phyloP scores from a whole-genome alignment of 768 basidiomycete genomes.

The Psilocybe sp. region DNA sequence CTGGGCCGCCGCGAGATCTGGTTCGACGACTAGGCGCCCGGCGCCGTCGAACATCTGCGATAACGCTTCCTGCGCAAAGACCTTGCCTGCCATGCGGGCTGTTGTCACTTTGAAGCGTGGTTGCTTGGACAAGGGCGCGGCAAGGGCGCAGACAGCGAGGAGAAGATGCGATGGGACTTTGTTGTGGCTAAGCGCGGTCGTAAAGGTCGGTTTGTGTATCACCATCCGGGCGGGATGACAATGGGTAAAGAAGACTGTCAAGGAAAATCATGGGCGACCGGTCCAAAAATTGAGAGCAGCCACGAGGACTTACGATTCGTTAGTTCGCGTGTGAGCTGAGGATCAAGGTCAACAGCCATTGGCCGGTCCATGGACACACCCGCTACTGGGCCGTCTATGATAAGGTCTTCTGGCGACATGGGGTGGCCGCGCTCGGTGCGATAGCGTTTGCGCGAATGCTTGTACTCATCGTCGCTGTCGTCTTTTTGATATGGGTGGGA shows the following conservation, averaged over 20 bases:
- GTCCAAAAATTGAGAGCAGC: conserved; percentile 12
- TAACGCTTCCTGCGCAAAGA: conserved; percentile 59
- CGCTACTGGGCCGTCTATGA: conserved; percentile 37
- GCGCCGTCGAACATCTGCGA: conserved; percentile 70
- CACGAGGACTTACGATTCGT: conserved; percentile 57
- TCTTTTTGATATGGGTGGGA: conserved; percentile 20
- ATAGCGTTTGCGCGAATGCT: conserved; percentile 46
- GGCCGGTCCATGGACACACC: conserved; percentile 38
- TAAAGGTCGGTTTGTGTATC: conserved; percentile 78
- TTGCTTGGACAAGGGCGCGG: conserved; percentile 72
- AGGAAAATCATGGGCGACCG: conserved; percentile 8
- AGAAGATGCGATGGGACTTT: conserved; percentile 69
- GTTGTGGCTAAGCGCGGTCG: conserved; percentile 60
- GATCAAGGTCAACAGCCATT: conserved; percentile 49
- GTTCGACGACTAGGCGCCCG: conserved; percentile 59
- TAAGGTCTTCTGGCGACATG: conserved; percentile 34
- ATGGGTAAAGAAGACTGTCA: conserved; percentile 76
- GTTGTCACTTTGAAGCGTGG: conserved; percentile 56
- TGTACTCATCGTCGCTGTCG: conserved; percentile 38
- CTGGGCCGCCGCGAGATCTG: conserved; percentile 71
- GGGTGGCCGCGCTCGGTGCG: conserved; percentile 39
- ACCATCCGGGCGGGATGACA: conserved; percentile 75
- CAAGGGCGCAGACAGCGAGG: conserved; percentile 73
- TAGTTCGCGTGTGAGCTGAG: conserved; percentile 65
- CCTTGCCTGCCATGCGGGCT: conserved; percentile 52